Base-by-base conservation (phyloP, 2,329 filamentous ascomycete species). In the Ceratocystis papillata region DNA sequence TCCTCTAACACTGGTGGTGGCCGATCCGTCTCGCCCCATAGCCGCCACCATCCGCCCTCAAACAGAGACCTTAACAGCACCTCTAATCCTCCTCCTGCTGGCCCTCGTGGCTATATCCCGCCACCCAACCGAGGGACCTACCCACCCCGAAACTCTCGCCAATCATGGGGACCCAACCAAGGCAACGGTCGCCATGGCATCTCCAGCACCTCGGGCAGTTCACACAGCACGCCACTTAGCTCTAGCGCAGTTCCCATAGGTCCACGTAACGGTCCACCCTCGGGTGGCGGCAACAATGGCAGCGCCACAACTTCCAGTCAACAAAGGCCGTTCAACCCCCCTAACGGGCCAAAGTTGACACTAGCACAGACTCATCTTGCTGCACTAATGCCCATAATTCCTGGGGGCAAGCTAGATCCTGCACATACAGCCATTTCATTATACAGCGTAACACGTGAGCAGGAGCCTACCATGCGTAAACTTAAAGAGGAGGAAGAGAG, bases 401-500 rank as follows among this genome's bases (percentile, higher is more conserved):
- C 81, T 0, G 81, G 82, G 46, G 83, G 83, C 33, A 83, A 82
- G 69, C 71, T 81, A 22, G 81, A 83, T 67, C 77, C 79, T 1
- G 72, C 75, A 20, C 74, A 79, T 70, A 72, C 77, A 1, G 76
- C 80, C 1, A 70, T 80, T 53, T 72, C 73, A 6, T 75, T 76
- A 3, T 65, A 75, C 0, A 80, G 81, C 17, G 78, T 84, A 28
- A 76, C 79, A 41, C 78, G 79, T 10, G 82, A 85, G 55, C 73
- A 83, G 17, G 81, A 83, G 68, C 72, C 77, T n/a, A 80, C 83
- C 71, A 79, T 78, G 69, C 76, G 77, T 44, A 81, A 80, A 67
- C 76, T 84, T 10, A 78, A 77, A 67, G 82, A 84, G 48, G 83
- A 85, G 59, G 83, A 84, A 70, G 82, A 84, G 72, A 79, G 79